Conservation (phyloP, 805 yeast species). For the Saccharomycopsis capsularis region DNA sequence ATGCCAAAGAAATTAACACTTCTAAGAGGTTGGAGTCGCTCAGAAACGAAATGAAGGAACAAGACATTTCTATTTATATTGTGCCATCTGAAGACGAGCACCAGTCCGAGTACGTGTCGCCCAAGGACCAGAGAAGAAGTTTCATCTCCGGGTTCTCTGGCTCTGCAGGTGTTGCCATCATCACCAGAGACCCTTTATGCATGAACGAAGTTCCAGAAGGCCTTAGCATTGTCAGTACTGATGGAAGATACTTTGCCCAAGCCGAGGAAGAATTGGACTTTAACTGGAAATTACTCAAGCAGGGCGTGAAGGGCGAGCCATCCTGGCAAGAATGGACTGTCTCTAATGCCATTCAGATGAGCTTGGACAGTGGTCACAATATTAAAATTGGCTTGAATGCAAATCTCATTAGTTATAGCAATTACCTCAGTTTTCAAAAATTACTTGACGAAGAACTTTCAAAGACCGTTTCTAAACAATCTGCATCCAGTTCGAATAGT, state of each 20-base stretch:
- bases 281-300: slow-evolving; percentile 76
- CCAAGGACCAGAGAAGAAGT: slow-evolving; percentile 74
- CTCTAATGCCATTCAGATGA: slow-evolving; percentile 42
- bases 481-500: slow-evolving; percentile 7
- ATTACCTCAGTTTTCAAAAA: slow-evolving; percentile 27
- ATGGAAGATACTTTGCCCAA: slow-evolving; percentile 90
- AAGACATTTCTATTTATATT: slow-evolving; percentile 64
- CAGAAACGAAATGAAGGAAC: slow-evolving; percentile 55
- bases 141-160: slow-evolving; percentile 88
- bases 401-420: slow-evolving; percentile 48
- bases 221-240: slow-evolving; percentile 79
- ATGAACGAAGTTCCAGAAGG: slow-evolving; percentile 43
- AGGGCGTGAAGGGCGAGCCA: slow-evolving; percentile 62
- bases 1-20: slow-evolving; percentile 44
- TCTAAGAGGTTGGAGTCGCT: slow-evolving; percentile 51
- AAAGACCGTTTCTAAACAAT: not conserved
- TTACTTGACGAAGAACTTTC: slow-evolving; percentile 27
- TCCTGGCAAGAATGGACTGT: slow-evolving; percentile 79
- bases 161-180: slow-evolving; percentile 86
- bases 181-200: slow-evolving; percentile 44
- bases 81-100: slow-evolving; percentile 91
- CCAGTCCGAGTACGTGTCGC: slow-evolving; percentile 81
- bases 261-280: slow-evolving; percentile 76
- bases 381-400: slow-evolving; percentile 79
- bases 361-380: slow-evolving; percentile 35